Base-by-base conservation (phyloP, 345 rosid genomes). In the Gossypium anomalum region DNA sequence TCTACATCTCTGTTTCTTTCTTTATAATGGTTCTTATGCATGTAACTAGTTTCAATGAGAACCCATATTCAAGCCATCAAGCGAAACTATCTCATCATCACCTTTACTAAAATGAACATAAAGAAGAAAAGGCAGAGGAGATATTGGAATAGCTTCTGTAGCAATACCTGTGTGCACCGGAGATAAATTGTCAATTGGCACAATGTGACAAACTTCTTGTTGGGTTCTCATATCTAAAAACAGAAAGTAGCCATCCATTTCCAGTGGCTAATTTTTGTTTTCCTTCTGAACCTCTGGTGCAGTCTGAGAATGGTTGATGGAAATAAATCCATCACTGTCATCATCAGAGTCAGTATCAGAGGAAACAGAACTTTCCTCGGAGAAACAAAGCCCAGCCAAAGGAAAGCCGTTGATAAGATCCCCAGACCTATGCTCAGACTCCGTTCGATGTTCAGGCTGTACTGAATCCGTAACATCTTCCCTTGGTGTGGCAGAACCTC, bases 301-400 rank as follows among this genome's bases (percentile, higher is more conserved):
- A 72, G 16, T 29, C 19, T 48, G 73, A 63, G 62, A 38, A 55
- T 27, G 47, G 73, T 51, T 29, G 16, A 69, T 27, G 45, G 57
- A 29, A 17, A 69, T 17, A 69, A 16, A 5, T 70, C 60, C 52
- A 53, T 29, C 8, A 67, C 75, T 78, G n/a, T 41, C 15, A 38
- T 48, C 77, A 74, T 69, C 81, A 8, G 77, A 51, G n/a, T 80
- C 88, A 0, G 86, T 79, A 14, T 74, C 78, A 3, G 78, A 75
- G 74, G 84, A 86, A 13, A 49, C 80, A 74, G 22, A 78, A 73
- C 69, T 78, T 19, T 76, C 77, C 11, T 76, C 77, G 2, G 23
- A n/a, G 49, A 7, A 48, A 75, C 3, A 16, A 48, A 47, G 14
- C 22, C 59, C 67, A 43, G 68, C 60, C 12, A 51, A 17, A 56